These are phyloP conservation scores for Chytriomyces confervae DNA, from an alignment of 192 early-diverging fungal species.

Conservation along the genomic window DNA sequence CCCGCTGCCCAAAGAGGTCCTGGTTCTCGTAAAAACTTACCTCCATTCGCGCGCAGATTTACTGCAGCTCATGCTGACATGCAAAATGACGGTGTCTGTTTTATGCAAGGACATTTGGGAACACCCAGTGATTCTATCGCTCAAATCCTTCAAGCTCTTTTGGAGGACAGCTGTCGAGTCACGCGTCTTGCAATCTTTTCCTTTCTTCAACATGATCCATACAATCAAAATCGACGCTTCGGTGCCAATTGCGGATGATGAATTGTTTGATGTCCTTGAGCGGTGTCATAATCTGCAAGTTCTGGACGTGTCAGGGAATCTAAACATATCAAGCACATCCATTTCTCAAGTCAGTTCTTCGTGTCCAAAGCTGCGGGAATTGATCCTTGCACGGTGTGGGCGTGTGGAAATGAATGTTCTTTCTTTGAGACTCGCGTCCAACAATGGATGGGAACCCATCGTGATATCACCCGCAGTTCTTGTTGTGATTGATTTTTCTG, in stretches of 20 bases:
- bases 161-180: background rate
- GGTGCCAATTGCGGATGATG: conserved; percentile 3
- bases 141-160: background rate
- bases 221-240: background rate
- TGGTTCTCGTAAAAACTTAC: no score
- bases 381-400: no score
- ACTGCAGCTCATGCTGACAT: no score
- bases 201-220: background rate
- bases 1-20: no score
- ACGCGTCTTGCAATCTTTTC: background rate
- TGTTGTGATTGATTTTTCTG: conserved; percentile 2
- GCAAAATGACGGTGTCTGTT: no score
- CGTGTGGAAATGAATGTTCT: no score
- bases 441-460: no score
- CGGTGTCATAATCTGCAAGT: background rate
- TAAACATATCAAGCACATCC: background rate
- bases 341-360: background rate
- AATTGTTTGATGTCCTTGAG: conserved; percentile 10
- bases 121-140: background rate
- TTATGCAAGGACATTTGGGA: no score
- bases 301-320: background rate
- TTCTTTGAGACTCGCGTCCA: no score
- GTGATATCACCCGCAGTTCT: no score
- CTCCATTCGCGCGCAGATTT: no score
- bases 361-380: no score